Percentiles rank a stretch among this genome's conserved stretches.
phyloP scores from a whole-genome alignment of 352 stramenopile species.

The Phytophthora idaei region DNA sequence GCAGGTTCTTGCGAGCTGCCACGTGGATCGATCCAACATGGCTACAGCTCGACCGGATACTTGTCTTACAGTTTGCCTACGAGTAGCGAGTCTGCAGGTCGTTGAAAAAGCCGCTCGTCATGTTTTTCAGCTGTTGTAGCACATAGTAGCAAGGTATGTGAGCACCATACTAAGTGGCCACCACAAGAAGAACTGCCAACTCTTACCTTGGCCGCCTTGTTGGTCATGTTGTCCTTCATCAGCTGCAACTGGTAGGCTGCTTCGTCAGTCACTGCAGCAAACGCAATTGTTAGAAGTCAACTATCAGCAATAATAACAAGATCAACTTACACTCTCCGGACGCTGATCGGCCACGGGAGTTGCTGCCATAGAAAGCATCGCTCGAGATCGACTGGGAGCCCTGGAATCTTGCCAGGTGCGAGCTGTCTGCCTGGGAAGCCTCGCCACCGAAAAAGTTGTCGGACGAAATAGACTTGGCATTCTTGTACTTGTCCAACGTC shows the following conservation, averaged over 20 bases:
- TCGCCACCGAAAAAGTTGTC: slow-evolving; percentile 90
- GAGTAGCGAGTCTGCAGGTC: slow-evolving; percentile 87
- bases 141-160: slow-evolving; percentile 7
- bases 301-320: slow-evolving; percentile 1
- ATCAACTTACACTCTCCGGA: slow-evolving; percentile 68
- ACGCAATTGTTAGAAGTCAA: not conserved
- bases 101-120: slow-evolving; percentile 90
- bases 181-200: not conserved
- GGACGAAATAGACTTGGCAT: slow-evolving; percentile 91
- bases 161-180: not conserved
- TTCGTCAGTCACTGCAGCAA: slow-evolving; percentile 63
- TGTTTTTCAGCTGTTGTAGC: slow-evolving; percentile 80
- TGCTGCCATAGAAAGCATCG: slow-evolving; percentile 84
- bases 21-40: slow-evolving; percentile 36
- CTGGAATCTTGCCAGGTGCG: slow-evolving; percentile 77
- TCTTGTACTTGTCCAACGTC: slow-evolving; percentile 93
- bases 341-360: slow-evolving; percentile 53
- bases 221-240: slow-evolving; percentile 85
- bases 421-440: slow-evolving; percentile 53
- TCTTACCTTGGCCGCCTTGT: slow-evolving; percentile 77
- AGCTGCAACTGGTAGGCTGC: slow-evolving; percentile 85
- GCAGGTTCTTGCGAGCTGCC: slow-evolving; percentile 24
- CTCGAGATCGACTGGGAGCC: slow-evolving; percentile 87
- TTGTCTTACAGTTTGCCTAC: slow-evolving; percentile 23
- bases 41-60: slow-evolving; percentile 14